Percentiles rank a stretch among this genome's conserved stretches.
phyloP scores from a whole-genome alignment of 495 filamentous ascomycete species.

The Trichocladium antarcticum region DNA sequence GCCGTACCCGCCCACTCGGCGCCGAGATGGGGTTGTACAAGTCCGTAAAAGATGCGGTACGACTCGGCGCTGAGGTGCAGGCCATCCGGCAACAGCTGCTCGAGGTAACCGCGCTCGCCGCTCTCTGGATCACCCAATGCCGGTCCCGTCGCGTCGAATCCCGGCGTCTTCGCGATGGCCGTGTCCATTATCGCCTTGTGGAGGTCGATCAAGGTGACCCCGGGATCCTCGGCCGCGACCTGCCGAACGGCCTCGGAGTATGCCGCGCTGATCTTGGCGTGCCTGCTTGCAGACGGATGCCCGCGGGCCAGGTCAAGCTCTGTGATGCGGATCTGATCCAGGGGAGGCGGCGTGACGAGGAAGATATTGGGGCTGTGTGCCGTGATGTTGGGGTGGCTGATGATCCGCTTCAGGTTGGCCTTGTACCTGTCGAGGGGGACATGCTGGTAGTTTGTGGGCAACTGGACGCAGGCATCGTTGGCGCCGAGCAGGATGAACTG shows the following conservation, averaged over 20 bases:
- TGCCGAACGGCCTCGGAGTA: conserved; percentile 63
- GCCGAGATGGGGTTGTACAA: conserved; percentile 33
- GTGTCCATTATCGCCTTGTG: conserved; percentile 60
- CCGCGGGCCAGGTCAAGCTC: conserved; percentile 42
- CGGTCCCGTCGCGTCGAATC: conserved; percentile 30
- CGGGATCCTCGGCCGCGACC: conserved; percentile 48
- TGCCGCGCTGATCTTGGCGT: conserved; percentile 49
- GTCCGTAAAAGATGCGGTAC: conserved; percentile 39
- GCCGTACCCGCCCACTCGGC: conserved; percentile 26
- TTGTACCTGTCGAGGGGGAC: conserved; percentile 63
- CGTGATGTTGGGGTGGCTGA: conserved; percentile 53
- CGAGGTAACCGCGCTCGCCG: conserved; percentile 34
- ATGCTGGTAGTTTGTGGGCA: conserved; percentile 49
- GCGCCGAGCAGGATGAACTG: conserved; percentile 77
- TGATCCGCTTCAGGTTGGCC: conserved; percentile 56
- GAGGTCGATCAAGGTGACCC: conserved; percentile 60
- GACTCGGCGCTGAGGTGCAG: conserved; percentile 43
- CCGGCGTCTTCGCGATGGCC: conserved; percentile 35
- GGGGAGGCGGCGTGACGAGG: conserved; percentile 65
- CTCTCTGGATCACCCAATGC: conserved; percentile 33
- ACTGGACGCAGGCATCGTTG: conserved; percentile 65
- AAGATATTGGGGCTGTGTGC: conserved; percentile 65
- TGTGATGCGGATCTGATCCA: conserved; percentile 62
- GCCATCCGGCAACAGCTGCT: conserved; percentile 42
- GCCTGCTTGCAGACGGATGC: conserved; percentile 43